Percentiles rank a stretch among this genome's conserved stretches.
Conservation (phyloP, 2,329 filamentous ascomycete species). For the Colletotrichum lentis region DNA sequence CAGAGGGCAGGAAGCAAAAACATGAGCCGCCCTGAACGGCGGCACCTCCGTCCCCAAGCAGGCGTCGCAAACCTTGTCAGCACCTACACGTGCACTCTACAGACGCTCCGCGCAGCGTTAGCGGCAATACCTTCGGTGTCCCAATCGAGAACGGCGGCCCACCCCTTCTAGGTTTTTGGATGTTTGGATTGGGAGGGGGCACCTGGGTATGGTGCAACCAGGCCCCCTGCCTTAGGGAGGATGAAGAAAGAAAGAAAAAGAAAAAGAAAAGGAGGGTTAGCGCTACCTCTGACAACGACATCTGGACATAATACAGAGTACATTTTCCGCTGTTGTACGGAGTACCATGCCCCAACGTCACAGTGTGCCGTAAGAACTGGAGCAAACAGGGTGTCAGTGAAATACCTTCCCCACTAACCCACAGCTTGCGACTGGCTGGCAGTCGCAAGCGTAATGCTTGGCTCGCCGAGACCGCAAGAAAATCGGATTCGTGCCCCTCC, state of each 20-base stretch:
- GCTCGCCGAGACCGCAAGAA: slow-evolving; percentile 34
- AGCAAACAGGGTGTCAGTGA: not conserved
- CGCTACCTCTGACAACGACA: not conserved
- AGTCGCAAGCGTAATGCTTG: slow-evolving; percentile 9
- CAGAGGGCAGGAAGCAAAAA: not conserved
- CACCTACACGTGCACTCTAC: too few species aligned
- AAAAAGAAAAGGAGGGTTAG: not conserved
- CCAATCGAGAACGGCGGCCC: slow-evolving; percentile 28
- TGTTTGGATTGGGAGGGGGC: not conserved
- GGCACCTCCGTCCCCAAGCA: slow-evolving; percentile 19
- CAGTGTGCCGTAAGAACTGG: not conserved
- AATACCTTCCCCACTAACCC: slow-evolving; percentile 15
- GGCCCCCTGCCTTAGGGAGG: not conserved
- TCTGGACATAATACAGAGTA: slow-evolving; percentile 1
- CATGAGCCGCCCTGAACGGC: slow-evolving; percentile 24
- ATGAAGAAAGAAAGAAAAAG: not conserved
- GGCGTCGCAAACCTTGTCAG: slow-evolving; percentile 24
- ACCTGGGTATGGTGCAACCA: slow-evolving; percentile 22
- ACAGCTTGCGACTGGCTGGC: slow-evolving; percentile 24
- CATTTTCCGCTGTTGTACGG: not conserved
- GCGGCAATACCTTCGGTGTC: slow-evolving; percentile 30
- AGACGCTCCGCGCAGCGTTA: slow-evolving; percentile 18
- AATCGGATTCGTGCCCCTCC: slow-evolving; percentile 20
- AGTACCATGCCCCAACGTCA: not conserved
- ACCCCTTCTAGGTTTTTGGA: slow-evolving; percentile 1